These are phyloP conservation scores for Solanum hybrid DNA, from an alignment of 305 asterid species.

Conservation along the genomic window DNA sequence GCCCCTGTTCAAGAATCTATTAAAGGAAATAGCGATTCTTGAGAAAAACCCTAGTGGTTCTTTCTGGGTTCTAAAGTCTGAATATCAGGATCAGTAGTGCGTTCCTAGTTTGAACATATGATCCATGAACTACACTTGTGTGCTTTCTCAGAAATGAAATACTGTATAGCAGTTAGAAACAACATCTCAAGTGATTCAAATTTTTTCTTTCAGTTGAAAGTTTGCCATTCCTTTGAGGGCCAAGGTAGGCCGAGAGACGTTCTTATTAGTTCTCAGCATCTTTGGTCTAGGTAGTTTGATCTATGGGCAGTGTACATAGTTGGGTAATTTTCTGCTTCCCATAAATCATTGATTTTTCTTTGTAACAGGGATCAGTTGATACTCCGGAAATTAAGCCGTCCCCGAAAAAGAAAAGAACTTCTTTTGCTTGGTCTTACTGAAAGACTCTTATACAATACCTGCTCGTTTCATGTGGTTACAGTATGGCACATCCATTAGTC, in stretches of 20 bases:
- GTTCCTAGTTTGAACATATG: not conserved
- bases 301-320: not conserved
- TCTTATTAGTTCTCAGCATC: not conserved
- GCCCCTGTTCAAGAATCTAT: conserved; percentile 76
- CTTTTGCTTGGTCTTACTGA: not conserved
- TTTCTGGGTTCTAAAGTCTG: conserved; percentile 72
- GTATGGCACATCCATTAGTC: not conserved
- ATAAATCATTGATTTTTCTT: not conserved
- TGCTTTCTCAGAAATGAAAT: not conserved
- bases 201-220: not conserved
- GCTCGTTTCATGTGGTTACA: not conserved
- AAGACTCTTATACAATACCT: not conserved
- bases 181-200: not conserved
- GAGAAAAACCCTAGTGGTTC: conserved; percentile 60
- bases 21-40: conserved; percentile 81
- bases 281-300: not conserved
- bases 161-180: not conserved
- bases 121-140: not conserved
- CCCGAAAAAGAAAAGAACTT: not conserved
- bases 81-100: conserved; percentile 37
- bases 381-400: not conserved
- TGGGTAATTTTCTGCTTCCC: not conserved
- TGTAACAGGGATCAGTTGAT: not conserved
- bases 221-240: not conserved
- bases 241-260: not conserved